Evolutionary conservation across 768 basidiomycete genomes (phyloP), one percentile per base, ranked within the genome.

Genomic region (Serendipita sp.): DNA sequence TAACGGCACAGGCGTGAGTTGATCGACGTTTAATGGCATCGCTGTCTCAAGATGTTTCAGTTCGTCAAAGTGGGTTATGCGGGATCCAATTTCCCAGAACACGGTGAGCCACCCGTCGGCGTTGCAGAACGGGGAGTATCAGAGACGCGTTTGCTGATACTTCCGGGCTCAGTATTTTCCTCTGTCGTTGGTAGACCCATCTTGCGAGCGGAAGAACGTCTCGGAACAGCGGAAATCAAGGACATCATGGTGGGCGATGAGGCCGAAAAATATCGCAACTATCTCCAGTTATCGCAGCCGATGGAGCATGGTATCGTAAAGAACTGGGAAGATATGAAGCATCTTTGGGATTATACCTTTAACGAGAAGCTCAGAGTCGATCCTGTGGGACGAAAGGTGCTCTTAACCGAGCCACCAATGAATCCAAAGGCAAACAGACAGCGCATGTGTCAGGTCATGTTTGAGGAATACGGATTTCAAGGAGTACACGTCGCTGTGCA

Each of bases 191-290:
- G 96, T 17, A 86, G 95, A 20, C 95, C 95, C 31, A 99, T 99
- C 72, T 78, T 98, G 65, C 91, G 95, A 64, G 95, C 95, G 5
- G 95, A 98, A 74, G 95, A 98, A 75, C 88, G 95, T 63, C 83
- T 93, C 33, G 88, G 90, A 42, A 78, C 83, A 44, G 79, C 87
- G 11, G 74, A 85, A 67, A 97, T 98, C 80, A 90, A 90, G 71
- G 95, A 99, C 73, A 88, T 97, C 76, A 96, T 98, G 92, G 77
- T 97, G 72, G 96, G 96, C 65, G 95, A 98, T 78, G 90, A 96
- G 72, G 96, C 96, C 26, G 90, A 90, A 14, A 81, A 85, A 74
- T 86, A 91, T 74, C 86, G 96, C 53, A 94, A 90, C 71, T 97
- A 88, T 76, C 84, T 99, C 42, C 94, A 98, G 75, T 81, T 99